Conservation (phyloP, 768 basidiomycete species). For the Lyophyllum semitale region DNA sequence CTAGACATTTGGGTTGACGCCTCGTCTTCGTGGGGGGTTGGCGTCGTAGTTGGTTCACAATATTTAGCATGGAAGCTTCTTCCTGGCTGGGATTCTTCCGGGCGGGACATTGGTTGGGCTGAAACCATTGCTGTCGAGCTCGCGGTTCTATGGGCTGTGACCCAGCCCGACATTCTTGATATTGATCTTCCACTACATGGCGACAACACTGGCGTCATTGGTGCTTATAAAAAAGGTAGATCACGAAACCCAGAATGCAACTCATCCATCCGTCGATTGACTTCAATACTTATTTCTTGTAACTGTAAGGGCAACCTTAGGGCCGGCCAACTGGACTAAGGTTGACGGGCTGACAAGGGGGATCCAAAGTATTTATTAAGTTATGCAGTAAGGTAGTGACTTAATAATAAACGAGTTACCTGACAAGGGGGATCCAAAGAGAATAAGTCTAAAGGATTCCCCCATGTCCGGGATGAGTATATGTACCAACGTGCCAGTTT, state of each 20-base stretch:
- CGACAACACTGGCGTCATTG: slow-evolving; percentile 37
- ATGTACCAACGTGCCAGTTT: too few species aligned
- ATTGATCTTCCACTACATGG: slow-evolving; percentile 29
- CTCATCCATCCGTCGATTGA: slow-evolving; percentile 24
- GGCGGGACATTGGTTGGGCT: slow-evolving; percentile 26
- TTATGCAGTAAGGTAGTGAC: too few species aligned
- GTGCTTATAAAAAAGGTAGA: slow-evolving; percentile 21
- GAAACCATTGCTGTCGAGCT: slow-evolving; percentile 30
- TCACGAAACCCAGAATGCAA: slow-evolving; percentile 32
- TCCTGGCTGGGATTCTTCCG: slow-evolving; percentile 14
- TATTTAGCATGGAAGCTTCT: slow-evolving; percentile 4
- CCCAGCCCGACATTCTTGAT: slow-evolving; percentile 18
- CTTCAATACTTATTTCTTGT: too few species aligned
- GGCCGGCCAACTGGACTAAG: too few species aligned
- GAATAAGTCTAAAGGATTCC: too few species aligned
- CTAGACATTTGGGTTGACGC: not conserved
- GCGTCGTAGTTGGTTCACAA: not conserved
- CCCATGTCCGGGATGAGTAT: too few species aligned
- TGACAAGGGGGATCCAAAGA: too few species aligned
- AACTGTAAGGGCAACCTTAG: too few species aligned
- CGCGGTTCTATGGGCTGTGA: slow-evolving; percentile 1
- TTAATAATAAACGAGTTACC: too few species aligned
- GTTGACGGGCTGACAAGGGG: too few species aligned
- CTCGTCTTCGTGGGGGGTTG: slow-evolving; percentile 3
- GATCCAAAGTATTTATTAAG: too few species aligned